phyloP scores from a whole-genome alignment of 2,329 filamentous ascomycete species.

The Zarea fungicola region DNA sequence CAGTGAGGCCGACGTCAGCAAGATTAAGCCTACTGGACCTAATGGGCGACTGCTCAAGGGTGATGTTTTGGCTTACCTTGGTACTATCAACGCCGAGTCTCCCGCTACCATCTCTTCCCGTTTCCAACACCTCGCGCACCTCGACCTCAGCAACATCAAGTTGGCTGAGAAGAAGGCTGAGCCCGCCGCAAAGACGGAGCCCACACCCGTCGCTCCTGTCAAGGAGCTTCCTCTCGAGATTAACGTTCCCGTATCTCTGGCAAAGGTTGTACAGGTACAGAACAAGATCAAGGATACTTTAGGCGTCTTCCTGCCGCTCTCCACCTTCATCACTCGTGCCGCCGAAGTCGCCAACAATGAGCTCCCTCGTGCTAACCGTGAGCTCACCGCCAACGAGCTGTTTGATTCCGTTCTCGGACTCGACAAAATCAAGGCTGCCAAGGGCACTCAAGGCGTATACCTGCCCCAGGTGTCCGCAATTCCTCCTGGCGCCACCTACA shows the following conservation, averaged over 20 bases:
- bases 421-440: conserved; percentile 39
- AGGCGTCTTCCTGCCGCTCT: conserved; percentile 75
- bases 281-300: conserved; percentile 71
- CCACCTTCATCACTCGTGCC: conserved; percentile 81
- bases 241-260: conserved; percentile 71
- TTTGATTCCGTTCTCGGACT: conserved; percentile 85
- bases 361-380: conserved; percentile 61
- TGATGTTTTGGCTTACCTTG: conserved; percentile 86
- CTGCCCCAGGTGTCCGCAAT: conserved; percentile 64
- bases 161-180: conserved; percentile 51
- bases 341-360: conserved; percentile 83
- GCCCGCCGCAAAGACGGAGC: conserved; percentile 33
- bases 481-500: conserved; percentile 38
- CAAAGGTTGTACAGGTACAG: conserved; percentile 74
- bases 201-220: conserved; percentile 36
- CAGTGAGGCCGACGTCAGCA: conserved; percentile 66
- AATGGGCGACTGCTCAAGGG: conserved; percentile 88
- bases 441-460: conserved; percentile 58
- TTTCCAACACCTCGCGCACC: conserved; percentile 70
- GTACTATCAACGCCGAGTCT: conserved; percentile 66
- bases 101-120: conserved; percentile 65
- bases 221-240: conserved; percentile 50
- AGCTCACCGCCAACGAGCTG: conserved; percentile 69
- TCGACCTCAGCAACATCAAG: conserved; percentile 96
- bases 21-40: conserved; percentile 84